Evolutionary conservation across 2,329 filamentous ascomycete genomes (phyloP), one percentile per base, ranked within the genome.

Genomic region (Pseudocercospora cruenta): DNA sequence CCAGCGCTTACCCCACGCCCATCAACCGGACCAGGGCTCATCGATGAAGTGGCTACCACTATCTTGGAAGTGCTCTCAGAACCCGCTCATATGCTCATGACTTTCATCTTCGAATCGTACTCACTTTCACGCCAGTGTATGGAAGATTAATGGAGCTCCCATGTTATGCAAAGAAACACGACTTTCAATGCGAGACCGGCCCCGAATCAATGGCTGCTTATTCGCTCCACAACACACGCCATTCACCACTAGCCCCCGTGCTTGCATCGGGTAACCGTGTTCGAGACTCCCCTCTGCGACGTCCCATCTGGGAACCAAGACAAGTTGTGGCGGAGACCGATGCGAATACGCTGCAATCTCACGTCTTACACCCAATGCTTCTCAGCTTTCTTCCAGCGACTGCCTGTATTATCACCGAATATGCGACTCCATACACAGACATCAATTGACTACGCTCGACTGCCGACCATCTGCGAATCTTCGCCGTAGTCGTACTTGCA

Each of bases 251-350:
- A 54, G 51, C 16, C 21, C 7, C 49, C 49, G 49, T 47, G 43
- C 16, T 19, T 47, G 43, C 43, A 47, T 47, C 43, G 43, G 12
- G 24, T 53, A 5, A 4, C 22, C 22, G 8, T 16, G 49, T 53
- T 53, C 49, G 49, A 53, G 49, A 53, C 22, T 14, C 22, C 12
- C 12, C 22, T 24, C 24, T 24, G 24, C 49, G 19, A 53, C 22
- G 8, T 53, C 19, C 49, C 12, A 22, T 14, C 24, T 53, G 49
- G 49, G 12, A 22, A 26, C 12, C 19, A 53, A 22, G 22, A 26
- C 51, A 54, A 54, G 51, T 54, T 7, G 51, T 54, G 51, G 51
- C 51, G 51, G 49, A 28, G 6, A 49, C 45, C 45, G 45, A 49
- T 47, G 43, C 43, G 43, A 47, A 47, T 47, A 47, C 43, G 49